Conservation (phyloP, 2,329 filamentous ascomycete species). For the Fusarium liriodendri region DNA sequence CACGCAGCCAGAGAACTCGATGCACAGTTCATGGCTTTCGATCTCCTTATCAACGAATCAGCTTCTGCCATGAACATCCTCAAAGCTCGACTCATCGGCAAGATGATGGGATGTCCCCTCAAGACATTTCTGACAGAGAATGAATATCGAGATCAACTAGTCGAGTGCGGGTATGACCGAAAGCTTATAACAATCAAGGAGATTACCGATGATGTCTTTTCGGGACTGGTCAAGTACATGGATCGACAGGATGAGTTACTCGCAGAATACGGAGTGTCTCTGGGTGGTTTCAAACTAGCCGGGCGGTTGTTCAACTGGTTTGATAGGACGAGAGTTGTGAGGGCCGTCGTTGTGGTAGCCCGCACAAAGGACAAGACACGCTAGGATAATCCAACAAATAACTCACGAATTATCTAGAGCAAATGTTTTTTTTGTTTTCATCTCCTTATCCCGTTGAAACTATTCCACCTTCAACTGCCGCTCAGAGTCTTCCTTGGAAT, state of each 20-base stretch:
- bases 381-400: not conserved
- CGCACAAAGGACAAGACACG: conserved; percentile 35
- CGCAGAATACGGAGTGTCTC: conserved; percentile 49
- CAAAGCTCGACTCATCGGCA: conserved; percentile 55
- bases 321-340: conserved; percentile 47
- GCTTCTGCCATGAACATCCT: conserved; percentile 46
- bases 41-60: conserved; percentile 56
- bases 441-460: not conserved
- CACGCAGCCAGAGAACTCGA: conserved; percentile 54
- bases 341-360: conserved; percentile 51
- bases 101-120: conserved; percentile 60
- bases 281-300: conserved; percentile 52
- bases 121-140: conserved; percentile 59
- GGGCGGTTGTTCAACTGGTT: conserved; percentile 55
- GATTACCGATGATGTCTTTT: conserved; percentile 65
- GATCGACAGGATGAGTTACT: conserved; percentile 48
- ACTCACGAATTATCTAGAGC: not conserved
- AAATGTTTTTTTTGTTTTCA: not conserved
- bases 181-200: conserved; percentile 58
- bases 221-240: conserved; percentile 59
- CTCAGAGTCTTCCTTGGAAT: not conserved
- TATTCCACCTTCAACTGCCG: not conserved
- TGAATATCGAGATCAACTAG: conserved; percentile 58
- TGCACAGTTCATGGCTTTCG: conserved; percentile 66
- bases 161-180: conserved; percentile 59